Evolutionary conservation across 2,329 filamentous ascomycete species (phyloP), one percentile per base, ranked within the genome.

Genomic region (Onygenales sp.): DNA sequence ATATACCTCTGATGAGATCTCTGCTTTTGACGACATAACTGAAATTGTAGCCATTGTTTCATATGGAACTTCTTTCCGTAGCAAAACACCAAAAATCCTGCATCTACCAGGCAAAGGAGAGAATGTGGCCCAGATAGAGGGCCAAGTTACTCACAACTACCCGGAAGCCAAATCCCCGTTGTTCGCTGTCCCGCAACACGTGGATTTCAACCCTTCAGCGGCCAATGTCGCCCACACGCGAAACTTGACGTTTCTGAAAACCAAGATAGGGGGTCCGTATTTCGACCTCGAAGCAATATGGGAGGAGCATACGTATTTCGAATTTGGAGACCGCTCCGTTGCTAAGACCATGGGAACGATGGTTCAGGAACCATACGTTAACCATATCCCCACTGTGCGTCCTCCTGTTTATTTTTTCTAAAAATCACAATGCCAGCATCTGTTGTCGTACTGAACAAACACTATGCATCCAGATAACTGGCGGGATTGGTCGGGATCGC

Each of bases 271-370:
- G 0, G 87, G 86, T 0, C 86, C 86, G 0, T 79, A 76, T 56
- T 89, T 90, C 61, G 84, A 90, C 59, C 78, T 91, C 7, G 87
- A 91, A 63, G 77, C 78, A 1, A 83, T 90, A 48, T 92, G 87
- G 87, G 85, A 89, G 7, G 85, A 90, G 66, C 86, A 92, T 64
- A 86, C 84, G 0, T 76, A 77, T 43, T 85, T 79, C 59, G 85
- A 90, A 64, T 91, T 91, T 64, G 80, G 68, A 1, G 80, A 83
- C 53, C 77, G 85, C 9, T 81, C 80, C 2, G 85, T 89, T 0
- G 81, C 82, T 57, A 79, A 70, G 35, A 70, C 72, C 38, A 65
- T 66, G 56, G 60, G 60, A 17, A 61, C 60, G 2, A 62, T 65
- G 61, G 60, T 60, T 5, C 43, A 55, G 8, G 60, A 66, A 17